phyloP scores from a whole-genome alignment of 208 protist genomes.

The Crithidia expoeki region DNA sequence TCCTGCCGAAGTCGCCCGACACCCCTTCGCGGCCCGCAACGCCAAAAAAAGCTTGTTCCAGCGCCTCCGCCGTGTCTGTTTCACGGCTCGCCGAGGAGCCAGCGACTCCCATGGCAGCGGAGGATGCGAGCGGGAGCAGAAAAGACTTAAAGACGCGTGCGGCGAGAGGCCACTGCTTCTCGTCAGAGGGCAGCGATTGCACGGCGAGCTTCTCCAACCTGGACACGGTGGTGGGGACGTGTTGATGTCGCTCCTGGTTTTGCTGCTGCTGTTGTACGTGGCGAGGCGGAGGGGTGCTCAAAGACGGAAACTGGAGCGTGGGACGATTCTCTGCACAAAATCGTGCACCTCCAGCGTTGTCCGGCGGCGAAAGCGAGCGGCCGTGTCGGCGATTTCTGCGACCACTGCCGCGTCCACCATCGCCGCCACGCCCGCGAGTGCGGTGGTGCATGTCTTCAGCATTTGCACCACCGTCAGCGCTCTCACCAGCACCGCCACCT shows the following conservation, averaged over 20 bases:
- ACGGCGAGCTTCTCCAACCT: conserved; percentile 6
- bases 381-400: neutral
- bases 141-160: conserved; percentile 40
- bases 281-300: conserved; percentile 11
- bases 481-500: neutral
- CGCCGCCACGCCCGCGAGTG: too few species aligned
- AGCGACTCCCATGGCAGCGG: conserved; percentile 2
- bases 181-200: conserved; percentile 18
- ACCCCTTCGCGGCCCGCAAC: conserved; percentile 47
- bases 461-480: neutral
- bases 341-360: neutral
- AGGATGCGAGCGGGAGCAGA: conserved; percentile 27
- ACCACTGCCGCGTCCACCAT: neutral
- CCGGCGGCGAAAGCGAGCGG: neutral
- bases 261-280: conserved; percentile 15
- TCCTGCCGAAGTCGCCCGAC: conserved; percentile 36
- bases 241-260: neutral
- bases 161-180: conserved; percentile 31
- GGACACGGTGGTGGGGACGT: conserved; percentile 5
- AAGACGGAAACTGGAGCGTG: neutral
- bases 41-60: conserved; percentile 68
- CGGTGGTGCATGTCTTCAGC: too few species aligned
- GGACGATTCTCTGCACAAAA: neutral
- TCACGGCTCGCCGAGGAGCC: conserved; percentile 17
- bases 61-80: conserved; percentile 30